Base-by-base conservation (phyloP, 2,329 filamentous ascomycete genomes). In the Paramyrothecium roridum region DNA sequence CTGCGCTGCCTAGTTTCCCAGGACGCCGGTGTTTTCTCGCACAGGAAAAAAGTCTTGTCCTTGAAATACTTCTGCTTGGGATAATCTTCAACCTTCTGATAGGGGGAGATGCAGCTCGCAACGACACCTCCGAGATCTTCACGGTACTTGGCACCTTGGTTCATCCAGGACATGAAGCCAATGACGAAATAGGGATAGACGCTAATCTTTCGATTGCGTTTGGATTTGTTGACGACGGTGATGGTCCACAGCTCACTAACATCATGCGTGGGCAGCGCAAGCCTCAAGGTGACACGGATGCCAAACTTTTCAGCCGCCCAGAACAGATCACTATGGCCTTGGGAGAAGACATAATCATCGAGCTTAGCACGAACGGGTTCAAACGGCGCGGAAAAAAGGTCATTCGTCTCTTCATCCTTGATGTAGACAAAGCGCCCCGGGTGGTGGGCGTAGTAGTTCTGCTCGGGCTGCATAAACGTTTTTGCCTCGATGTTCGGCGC, bases 161-260 rank as follows among this genome's bases (percentile, higher is more conserved):
- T 84, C 81, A 84, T 84, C 81, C 81, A 84, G 16, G 81, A 83
- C 79, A 82, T 83, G 68, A 81, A 82, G n/a, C 81, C 81, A 53
- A 83, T 74, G 37, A 80, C 77, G 66, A 84, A 84, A 61, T 83
- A 83, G 0, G 81, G 80, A 56, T 81, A 82, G 30, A 83, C 67
- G 64, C 79, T 80, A 58, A 83, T 64, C 48, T 72, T 76, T 16
- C 80, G 74, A 7, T 72, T 66, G 3, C 73, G 72, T 23, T 64
- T 65, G 0, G 78, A 78, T 8, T 79, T 52, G 59, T 84, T 84
- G 17, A 74, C 78, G 23, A 83, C 76, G 52, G 72, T 75, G 55
- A 84, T 68, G 20, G 73, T 78, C 81, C 81, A 84, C 21, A 84
- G 70, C 67, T 84, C 81, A 21, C 76, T 78, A 7, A 83, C 78